These are phyloP conservation scores for Kwoniella heveanensis DNA, from an alignment of 768 basidiomycete species.

Conservation along the genomic window DNA sequence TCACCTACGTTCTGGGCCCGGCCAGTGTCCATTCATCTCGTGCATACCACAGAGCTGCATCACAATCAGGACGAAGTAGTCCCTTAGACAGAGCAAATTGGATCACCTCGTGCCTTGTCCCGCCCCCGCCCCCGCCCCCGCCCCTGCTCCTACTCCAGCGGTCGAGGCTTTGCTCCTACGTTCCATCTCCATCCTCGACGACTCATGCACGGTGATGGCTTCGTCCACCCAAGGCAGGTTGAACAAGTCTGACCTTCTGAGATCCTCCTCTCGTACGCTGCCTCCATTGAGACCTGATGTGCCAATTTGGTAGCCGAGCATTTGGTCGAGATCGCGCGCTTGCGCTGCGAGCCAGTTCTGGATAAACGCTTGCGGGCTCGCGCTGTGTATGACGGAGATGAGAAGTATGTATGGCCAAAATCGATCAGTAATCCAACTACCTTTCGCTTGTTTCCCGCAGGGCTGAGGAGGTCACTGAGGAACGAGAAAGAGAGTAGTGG, in stretches of 20 bases:
- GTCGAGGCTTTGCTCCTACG: slow-evolving; percentile 10
- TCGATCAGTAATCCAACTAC: background rate
- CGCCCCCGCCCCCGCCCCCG: background rate
- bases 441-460: too few species aligned
- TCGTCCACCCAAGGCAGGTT: slow-evolving; percentile 82
- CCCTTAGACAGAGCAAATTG: too few species aligned
- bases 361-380: slow-evolving; percentile 71
- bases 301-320: slow-evolving; percentile 76
- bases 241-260: slow-evolving; percentile 88
- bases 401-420: background rate
- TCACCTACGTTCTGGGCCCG: background rate
- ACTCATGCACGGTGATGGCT: slow-evolving; percentile 83
- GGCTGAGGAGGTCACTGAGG: too few species aligned
- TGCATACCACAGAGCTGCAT: too few species aligned
- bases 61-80: too few species aligned
- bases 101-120: background rate
- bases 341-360: slow-evolving; percentile 91
- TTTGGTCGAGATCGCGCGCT: slow-evolving; percentile 82
- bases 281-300: slow-evolving; percentile 59
- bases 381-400: slow-evolving; percentile 15
- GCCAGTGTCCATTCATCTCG: slow-evolving; percentile 1
- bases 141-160: background rate
- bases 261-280: slow-evolving; percentile 77
- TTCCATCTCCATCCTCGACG: slow-evolving; percentile 63
- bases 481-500: background rate